Evolutionary conservation across 192 early-diverging fungal genomes (phyloP).

Genomic region (Coemansia aciculifera): DNA sequence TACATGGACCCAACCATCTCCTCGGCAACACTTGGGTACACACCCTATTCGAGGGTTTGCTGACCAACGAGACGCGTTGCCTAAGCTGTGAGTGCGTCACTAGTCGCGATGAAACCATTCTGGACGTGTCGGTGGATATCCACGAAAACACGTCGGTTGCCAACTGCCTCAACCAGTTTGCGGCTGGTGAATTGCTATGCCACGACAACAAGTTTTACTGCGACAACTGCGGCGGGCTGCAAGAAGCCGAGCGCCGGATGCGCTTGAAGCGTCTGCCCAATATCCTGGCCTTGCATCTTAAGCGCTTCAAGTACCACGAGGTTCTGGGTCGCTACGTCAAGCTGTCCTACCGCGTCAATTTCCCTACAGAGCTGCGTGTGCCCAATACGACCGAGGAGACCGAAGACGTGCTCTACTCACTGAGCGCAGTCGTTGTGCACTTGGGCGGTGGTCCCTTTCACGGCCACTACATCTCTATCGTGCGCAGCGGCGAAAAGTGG

Average conservation of each 20-base stretch:
- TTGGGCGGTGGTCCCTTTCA: slow-evolving; percentile 95
- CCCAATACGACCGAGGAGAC: slow-evolving; percentile 93
- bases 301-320: slow-evolving; percentile 98
- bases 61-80: slow-evolving; percentile 97
- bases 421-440: slow-evolving; percentile 92
- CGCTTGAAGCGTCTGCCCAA: slow-evolving; percentile 93
- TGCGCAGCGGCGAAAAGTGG: slow-evolving; percentile 86
- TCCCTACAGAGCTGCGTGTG: slow-evolving; percentile 89
- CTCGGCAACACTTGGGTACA: slow-evolving; percentile 83
- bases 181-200: slow-evolving; percentile 91
- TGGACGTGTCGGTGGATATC: slow-evolving; percentile 96
- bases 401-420: slow-evolving; percentile 82
- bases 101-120: slow-evolving; percentile 89
- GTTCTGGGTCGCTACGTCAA: slow-evolving; percentile 88
- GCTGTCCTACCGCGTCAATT: slow-evolving; percentile 91
- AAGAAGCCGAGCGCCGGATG: slow-evolving; percentile 98
- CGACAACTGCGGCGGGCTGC: slow-evolving; percentile 88
- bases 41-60: slow-evolving; percentile 88
- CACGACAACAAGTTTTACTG: slow-evolving; percentile 99
- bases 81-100: slow-evolving; percentile 95
- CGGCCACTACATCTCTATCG: slow-evolving; percentile 94
- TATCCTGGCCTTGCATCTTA: slow-evolving; percentile 92
- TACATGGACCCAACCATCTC: slow-evolving; percentile 25
- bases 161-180: slow-evolving; percentile 92
- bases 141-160: slow-evolving; percentile 95